Evolutionary conservation across 306 rosid species (phyloP), one percentile per base, ranked within the genome.

Genomic region (Lathyrus tuberosus): DNA sequence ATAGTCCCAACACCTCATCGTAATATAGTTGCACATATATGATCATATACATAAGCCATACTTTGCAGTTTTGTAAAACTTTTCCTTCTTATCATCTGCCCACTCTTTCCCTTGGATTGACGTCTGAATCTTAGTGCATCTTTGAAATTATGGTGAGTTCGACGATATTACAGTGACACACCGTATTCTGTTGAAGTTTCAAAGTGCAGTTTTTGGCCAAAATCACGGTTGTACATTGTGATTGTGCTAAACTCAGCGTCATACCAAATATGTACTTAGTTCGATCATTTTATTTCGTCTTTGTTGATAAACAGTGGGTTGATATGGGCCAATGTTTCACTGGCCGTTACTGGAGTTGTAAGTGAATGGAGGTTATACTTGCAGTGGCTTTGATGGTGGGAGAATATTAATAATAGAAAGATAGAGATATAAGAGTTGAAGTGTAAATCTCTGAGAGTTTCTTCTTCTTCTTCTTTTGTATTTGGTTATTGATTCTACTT

Each of bases 1-100:
- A 71, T 74, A 73, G 69, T 46, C 69, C 59, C 53, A 80, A 47
- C 62, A 17, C 59, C 67, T 7, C 40, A 3, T 28, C 16, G 5
- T 57, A 57, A 57, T 28, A 3, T 13, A 57, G 10, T 28, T 57
- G 18, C 62, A 26, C 10, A 26, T 56, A 22, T 12, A 53, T 51
- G 3, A 13, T 52, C 53, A 44, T 16, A 17, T 9, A 51, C 30
- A 10, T 7, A 56, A 2, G 5, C 28, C 10, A 56, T 4, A 26
- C 4, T 56, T 12, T 28, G 11, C 40, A 57, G 0, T 57, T 57
- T 57, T 57, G 38, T 14, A 14, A 28, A 8, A 11, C 11, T 28
- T 26, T 56, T 56, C 37, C 35, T 54, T 12, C 40, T 14, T 57
- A 6, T 28, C 5, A 6, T 28, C 2, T 28, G 11, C 40, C 41